Percentiles rank a stretch among this genome's conserved stretches.
Conservation (phyloP, 1,284 basidiomycete species). For the Amylostereum areolatum region DNA sequence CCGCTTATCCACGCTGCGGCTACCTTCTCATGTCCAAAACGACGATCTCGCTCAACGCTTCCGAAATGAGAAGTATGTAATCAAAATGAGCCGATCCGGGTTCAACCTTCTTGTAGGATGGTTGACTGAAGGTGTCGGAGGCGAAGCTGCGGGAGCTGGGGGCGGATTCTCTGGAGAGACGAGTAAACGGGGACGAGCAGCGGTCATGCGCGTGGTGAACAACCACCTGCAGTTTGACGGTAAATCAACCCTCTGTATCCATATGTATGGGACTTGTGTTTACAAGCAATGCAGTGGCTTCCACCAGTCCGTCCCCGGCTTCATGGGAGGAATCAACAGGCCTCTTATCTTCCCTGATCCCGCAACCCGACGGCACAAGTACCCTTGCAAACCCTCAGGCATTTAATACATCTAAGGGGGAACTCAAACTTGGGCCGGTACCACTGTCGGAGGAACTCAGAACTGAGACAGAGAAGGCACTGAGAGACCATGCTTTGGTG, state of each 20-base stretch:
- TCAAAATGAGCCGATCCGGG: slow-evolving; percentile 88
- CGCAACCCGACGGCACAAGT: slow-evolving; percentile 42
- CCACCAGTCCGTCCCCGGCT: slow-evolving; percentile 61
- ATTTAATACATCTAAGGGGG: slow-evolving; percentile 69
- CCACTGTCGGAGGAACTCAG: slow-evolving; percentile 76
- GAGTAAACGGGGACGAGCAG: slow-evolving; percentile 72
- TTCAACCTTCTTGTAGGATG: slow-evolving; percentile 92
- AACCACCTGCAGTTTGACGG: slow-evolving; percentile 90
- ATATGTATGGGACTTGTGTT: slow-evolving; percentile 16
- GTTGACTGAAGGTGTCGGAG: slow-evolving; percentile 89
- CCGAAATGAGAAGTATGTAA: slow-evolving; percentile 84
- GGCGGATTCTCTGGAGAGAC: slow-evolving; percentile 80
- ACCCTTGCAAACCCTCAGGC: slow-evolving; percentile 50
- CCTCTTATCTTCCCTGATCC: slow-evolving; percentile 71
- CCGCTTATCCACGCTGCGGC: slow-evolving; percentile 76
- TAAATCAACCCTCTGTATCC: slow-evolving; percentile 29
- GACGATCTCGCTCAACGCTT: slow-evolving; percentile 85
- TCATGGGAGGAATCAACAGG: slow-evolving; percentile 83
- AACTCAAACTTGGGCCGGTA: slow-evolving; percentile 79
- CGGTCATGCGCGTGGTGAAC: slow-evolving; percentile 92
- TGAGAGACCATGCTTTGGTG: slow-evolving; percentile 66
- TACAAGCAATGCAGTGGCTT: slow-evolving; percentile 45
- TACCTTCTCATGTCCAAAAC: slow-evolving; percentile 81
- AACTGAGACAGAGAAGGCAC: slow-evolving; percentile 69
- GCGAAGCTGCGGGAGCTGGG: slow-evolving; percentile 77